Evolutionary conservation across 202 grass and related monocot genomes (phyloP).

Genomic region (Dendrocalamus latiflorus): DNA sequence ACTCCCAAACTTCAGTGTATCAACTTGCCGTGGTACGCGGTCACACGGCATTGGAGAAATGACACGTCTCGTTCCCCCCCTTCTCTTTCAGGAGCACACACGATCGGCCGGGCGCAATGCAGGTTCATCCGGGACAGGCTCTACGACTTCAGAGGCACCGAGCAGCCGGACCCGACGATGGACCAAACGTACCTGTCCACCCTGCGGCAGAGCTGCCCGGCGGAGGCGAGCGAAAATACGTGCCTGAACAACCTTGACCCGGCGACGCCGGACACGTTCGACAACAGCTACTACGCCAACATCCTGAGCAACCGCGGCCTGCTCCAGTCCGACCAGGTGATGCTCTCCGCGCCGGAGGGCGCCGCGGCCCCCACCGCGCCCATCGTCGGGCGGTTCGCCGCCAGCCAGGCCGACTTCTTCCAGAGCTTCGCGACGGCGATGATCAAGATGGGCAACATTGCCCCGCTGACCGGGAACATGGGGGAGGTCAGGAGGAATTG

Average conservation of each 20-base stretch:
- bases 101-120: constrained; percentile 62
- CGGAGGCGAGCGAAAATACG: not conserved
- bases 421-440: constrained; percentile 44
- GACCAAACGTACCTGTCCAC: constrained; percentile 13
- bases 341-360: constrained; percentile 36
- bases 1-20: too few species aligned
- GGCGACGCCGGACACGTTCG: constrained; percentile 51
- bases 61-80: not conserved
- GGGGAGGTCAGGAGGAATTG: constrained; percentile 56
- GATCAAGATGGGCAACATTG: constrained; percentile 67
- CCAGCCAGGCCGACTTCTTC: constrained; percentile 46
- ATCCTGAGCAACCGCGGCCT: constrained; percentile 32
- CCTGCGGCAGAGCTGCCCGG: constrained; percentile 43
- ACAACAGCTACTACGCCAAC: constrained; percentile 63
- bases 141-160: too few species aligned
- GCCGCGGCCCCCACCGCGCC: constrained; percentile 27
- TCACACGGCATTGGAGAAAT: not conserved
- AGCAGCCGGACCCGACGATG: constrained; percentile 45
- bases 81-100: constrained; percentile 54
- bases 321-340: constrained; percentile 58
- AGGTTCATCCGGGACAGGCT: constrained; percentile 33
- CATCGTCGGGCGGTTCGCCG: constrained; percentile 38
- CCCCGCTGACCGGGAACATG: constrained; percentile 25
- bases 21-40: too few species aligned
- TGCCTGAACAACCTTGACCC: constrained; percentile 54